phyloP scores from a whole-genome alignment of 2,329 filamentous ascomycete genomes.

The Fusarium armeniacum region DNA sequence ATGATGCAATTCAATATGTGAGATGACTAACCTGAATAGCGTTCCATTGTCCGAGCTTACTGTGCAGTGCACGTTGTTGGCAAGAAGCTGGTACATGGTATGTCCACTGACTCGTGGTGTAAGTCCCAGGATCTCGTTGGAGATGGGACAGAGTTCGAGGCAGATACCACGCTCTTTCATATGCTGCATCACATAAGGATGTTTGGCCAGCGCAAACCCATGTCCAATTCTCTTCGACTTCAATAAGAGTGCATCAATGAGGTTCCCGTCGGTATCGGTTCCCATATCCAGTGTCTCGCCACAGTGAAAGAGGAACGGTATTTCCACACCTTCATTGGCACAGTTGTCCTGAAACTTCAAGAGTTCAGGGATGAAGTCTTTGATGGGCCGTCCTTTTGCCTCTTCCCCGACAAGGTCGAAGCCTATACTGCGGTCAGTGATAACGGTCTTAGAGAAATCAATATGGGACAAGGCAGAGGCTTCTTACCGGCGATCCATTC shows the following conservation, averaged over 20 bases:
- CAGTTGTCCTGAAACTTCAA: conserved; percentile 70
- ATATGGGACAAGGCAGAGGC: not conserved
- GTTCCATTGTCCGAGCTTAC: conserved; percentile 82
- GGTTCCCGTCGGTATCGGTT: conserved; percentile 74
- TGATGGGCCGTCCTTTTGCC: conserved; percentile 70
- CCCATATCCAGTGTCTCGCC: conserved; percentile 80
- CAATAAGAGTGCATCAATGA: conserved; percentile 76
- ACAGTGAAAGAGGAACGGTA: conserved; percentile 83
- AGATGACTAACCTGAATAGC: conserved; percentile 71
- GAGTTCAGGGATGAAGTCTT: conserved; percentile 68
- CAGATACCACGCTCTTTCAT: conserved; percentile 76
- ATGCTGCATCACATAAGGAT: conserved; percentile 74
- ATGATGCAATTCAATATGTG: not conserved
- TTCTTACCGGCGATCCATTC: conserved; percentile 73
- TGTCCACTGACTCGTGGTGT: conserved; percentile 76
- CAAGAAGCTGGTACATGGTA: conserved; percentile 75
- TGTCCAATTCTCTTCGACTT: conserved; percentile 79
- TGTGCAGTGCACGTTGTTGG: conserved; percentile 80
- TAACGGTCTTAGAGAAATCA: too few species aligned
- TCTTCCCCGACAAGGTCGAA: conserved; percentile 81
- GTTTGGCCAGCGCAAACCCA: conserved; percentile 77
- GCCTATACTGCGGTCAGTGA: conserved; percentile 56
- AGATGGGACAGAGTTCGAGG: conserved; percentile 83
- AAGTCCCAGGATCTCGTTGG: conserved; percentile 80
- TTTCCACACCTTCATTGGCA: conserved; percentile 61